Conservation (phyloP, 306 rosid species). For the Citrullus mucosospermus region DNA sequence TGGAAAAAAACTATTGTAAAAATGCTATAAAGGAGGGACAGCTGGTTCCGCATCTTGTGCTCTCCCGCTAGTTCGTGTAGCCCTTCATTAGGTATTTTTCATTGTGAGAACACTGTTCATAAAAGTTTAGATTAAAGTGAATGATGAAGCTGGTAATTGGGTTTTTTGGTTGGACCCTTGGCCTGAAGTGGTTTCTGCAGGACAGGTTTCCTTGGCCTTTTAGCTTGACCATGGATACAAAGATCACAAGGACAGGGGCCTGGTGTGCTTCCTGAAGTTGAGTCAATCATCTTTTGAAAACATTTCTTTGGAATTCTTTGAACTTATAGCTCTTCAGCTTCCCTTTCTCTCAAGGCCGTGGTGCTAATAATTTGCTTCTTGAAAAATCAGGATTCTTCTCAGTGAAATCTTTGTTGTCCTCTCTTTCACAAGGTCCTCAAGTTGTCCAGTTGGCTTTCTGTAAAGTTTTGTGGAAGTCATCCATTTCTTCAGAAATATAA, state of each 20-base stretch:
- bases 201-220: background rate
- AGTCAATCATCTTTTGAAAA: background rate
- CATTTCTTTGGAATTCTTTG: background rate
- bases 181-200: background rate
- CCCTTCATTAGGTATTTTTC: background rate
- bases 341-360: background rate
- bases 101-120: background rate
- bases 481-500: background rate
- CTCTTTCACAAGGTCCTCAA: background rate
- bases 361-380: background rate
- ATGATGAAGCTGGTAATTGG: background rate
- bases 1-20: background rate
- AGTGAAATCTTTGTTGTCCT: background rate
- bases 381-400: background rate
- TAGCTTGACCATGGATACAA: background rate
- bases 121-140: background rate
- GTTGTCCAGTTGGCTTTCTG: background rate
- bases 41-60: background rate
- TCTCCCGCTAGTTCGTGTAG: background rate
- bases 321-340: background rate
- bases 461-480: background rate
- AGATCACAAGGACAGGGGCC: background rate
- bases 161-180: background rate
- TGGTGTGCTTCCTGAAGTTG: background rate
- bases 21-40: background rate